These are phyloP conservation scores for Albifimbria verrucaria DNA, from an alignment of 2,329 filamentous ascomycete genomes.

Conservation along the genomic window DNA sequence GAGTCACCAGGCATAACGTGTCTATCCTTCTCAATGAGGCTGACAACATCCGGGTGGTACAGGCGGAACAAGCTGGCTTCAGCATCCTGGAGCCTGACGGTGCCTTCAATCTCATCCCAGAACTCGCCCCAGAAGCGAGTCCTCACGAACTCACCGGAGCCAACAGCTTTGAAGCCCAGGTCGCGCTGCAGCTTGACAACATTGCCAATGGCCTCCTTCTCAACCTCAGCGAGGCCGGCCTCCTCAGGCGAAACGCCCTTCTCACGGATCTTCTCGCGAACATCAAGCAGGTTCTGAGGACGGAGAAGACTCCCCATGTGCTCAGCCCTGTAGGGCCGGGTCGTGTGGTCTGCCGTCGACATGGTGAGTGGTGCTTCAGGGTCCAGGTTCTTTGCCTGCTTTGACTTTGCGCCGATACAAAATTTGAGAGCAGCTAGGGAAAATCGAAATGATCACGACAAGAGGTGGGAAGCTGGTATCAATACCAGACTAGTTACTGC, in stretches of 20 bases:
- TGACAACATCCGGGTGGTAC: conserved; percentile 54
- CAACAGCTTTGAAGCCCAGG: conserved; percentile 63
- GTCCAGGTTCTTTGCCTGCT: no score
- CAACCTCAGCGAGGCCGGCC: conserved; percentile 53
- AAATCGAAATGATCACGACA: no score
- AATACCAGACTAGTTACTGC: no score
- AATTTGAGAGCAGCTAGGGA: no score
- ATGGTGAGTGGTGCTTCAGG: no score
- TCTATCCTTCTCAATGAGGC: conserved; percentile 48
- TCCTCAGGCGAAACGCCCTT: conserved; percentile 45
- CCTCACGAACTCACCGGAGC: conserved; percentile 66
- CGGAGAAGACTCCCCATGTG: conserved; percentile 72
- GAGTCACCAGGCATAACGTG: conserved; percentile 55
- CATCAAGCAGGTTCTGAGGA: conserved; percentile 44
- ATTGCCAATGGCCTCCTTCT: conserved; percentile 49
- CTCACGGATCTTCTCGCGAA: conserved; percentile 26
- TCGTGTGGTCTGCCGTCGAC: conserved; percentile 6
- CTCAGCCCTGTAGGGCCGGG: conserved; percentile 68
- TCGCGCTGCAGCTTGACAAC: conserved; percentile 67
- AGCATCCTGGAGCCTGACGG: conserved; percentile 45
- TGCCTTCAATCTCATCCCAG: conserved; percentile 53
- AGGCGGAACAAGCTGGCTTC: conserved; percentile 50
- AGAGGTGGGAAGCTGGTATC: no score
- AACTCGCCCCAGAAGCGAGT: conserved; percentile 44
- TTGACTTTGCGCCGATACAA: no score